Evolutionary conservation across 2,329 filamentous ascomycete genomes (phyloP), one percentile per base, ranked within the genome.

Genomic region (Ceratocystis albifundus): DNA sequence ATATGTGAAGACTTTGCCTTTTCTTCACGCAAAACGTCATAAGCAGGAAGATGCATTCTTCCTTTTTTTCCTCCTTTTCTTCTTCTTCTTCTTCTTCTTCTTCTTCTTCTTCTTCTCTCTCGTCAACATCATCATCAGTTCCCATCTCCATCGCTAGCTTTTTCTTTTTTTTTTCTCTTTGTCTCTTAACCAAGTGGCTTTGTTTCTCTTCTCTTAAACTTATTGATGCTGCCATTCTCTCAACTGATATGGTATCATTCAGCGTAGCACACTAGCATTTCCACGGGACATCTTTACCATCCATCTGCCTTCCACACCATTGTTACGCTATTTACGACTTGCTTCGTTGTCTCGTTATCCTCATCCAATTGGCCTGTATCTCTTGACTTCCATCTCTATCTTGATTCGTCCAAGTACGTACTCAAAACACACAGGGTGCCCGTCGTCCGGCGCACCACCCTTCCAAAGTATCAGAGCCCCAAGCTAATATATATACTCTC

Each of bases 271-370:
- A 59, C 55, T 36, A 59, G 10, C 17, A 6, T n/a, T 32, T 59
- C 28, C 55, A 32, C 55, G 28, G 55, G 28, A 59, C 28, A 59
- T 59, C 55, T 32, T 59, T 59, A 59, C 55, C 28, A 36, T 30
- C 55, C 55, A 36, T 30, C n/a, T n/a, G 15, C 5, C 10, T n/a
- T 36, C 55, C 55, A 36, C 55, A 8, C 55, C 55, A 59, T 59
- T 36, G 8, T 36, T 59, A 59, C 55, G 28, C 55, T n/a, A 36
- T 30, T 59, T 36, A 20, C 55, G 28, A 28, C 5, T 59, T 30
- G 30, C 8, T 59, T 8, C 28, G 12, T 59, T 59, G 20, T 36
- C 55, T 59, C 17, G 15, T 59, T 59, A 59, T 59, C 55, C 55
- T 59, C 55, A 36, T 36, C 25, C 55, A 36, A 30, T 36, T 36